A percentile compares a stretch with the other conserved stretches of the same genome.
phyloP scores from a whole-genome alignment of 2,329 filamentous ascomycete genomes.

The Fusarium scirpi region DNA sequence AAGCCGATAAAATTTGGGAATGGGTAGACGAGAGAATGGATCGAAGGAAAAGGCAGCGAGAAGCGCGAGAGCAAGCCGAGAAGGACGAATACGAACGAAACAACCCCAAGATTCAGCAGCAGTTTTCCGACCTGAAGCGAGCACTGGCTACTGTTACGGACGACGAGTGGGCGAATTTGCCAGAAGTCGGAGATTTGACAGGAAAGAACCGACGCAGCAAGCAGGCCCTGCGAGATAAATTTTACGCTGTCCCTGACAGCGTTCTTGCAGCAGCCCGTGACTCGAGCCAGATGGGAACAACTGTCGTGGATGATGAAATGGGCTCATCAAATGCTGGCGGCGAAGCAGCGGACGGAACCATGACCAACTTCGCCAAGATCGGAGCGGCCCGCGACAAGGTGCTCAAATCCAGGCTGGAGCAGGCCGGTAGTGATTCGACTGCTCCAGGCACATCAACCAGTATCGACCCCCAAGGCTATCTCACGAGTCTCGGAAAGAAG shows the following conservation, averaged over 20 bases:
- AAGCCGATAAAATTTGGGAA: constrained; percentile 95
- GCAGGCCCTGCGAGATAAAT: constrained; percentile 83
- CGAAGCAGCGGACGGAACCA: constrained; percentile 80
- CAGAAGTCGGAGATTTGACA: constrained; percentile 95
- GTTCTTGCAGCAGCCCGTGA: constrained; percentile 89
- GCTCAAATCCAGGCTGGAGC: constrained; percentile 90
- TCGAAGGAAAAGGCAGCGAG: constrained; percentile 87
- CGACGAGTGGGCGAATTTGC: constrained; percentile 95
- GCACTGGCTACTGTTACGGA: constrained; percentile 89
- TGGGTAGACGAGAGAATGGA: constrained; percentile 98
- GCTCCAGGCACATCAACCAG: constrained; percentile 84
- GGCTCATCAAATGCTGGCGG: constrained; percentile 49
- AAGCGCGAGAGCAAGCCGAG: constrained; percentile 92
- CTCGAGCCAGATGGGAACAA: constrained; percentile 84
- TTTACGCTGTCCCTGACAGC: constrained; percentile 97
- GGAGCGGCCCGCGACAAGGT: constrained; percentile 97
- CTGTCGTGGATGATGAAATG: constrained; percentile 82
- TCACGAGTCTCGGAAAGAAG: constrained; percentile 88
- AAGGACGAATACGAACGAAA: constrained; percentile 95
- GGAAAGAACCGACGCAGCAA: constrained; percentile 90
- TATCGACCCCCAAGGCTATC: constrained; percentile 95
- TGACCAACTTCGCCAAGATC: constrained; percentile 98
- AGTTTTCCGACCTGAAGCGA: constrained; percentile 96
- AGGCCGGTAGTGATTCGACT: constrained; percentile 77
- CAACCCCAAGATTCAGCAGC: constrained; percentile 97